Base-by-base conservation (phyloP, 495 filamentous ascomycete genomes). In the Xeromyces bisporus region DNA sequence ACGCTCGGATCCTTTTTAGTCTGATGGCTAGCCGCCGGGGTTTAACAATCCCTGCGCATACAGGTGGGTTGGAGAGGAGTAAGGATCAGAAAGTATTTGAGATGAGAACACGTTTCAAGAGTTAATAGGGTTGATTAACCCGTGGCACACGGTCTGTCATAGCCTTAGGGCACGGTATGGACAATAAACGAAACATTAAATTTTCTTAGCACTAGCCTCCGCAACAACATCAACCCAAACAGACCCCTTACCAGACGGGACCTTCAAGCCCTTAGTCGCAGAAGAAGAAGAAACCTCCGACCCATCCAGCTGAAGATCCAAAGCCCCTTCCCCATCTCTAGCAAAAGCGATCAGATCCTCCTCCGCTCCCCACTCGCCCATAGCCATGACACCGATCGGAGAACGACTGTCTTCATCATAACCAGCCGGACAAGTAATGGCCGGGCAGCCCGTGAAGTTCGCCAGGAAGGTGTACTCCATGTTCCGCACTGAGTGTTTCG, bases 401-500 rank as follows among this genome's bases (percentile, higher is more conserved):
- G 84, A 55, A 20, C 33, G 67, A 55, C 32, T 61, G 38, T 28
- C 69, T 13, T 46, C 50, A 12, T 54, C 67, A 55, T 81, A 89
- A 0, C 83, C 87, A 1, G 75, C 77, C 0, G 87, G 87, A 26
- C 73, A 66, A 26, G 44, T 75, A n/a, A 93, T 72, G 6, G 79
- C 69, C 0, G 87, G 87, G 38, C 74, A 77, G 0, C 87, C 87
- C 1, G 55, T 68, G 37, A 80, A 76, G 44, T 96, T 96, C 5
- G 87, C 82, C 27, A 87, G 48, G 72, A 79, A 93, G 17, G 75
- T 77, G 55, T 83, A 96, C 55, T 75, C 73, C 83, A 93, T 93
- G 46, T 69, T 85, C 15, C 73, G 58, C 3, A 93, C 56, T 8
- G 69, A 74, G 36, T 47, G 56, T 44, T 84, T 82, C 1, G 67